Base-by-base conservation (phyloP, 1,284 basidiomycete genomes). In the Entoloma clypeatum region DNA sequence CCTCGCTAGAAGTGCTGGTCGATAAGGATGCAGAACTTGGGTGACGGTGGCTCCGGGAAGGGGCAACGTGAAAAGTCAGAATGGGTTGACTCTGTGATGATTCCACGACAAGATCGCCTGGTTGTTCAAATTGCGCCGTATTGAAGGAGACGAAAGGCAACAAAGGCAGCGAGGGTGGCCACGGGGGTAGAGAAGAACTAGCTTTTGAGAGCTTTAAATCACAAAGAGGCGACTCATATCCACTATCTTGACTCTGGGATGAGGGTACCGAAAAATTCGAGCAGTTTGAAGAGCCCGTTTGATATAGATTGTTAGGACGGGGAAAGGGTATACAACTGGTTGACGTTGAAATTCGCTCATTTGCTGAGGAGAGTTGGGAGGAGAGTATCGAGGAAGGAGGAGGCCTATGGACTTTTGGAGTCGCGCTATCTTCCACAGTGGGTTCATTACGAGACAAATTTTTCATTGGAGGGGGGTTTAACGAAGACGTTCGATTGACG, bases 11-110 rank as follows among this genome's bases (percentile, higher is more conserved):
- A 8, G 37, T 34, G 22, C 24, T 28, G 7, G 24, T 26, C 5
- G 34, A 45, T 8, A 21, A 5, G 31, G 31, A 39, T 24, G 16
- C 26, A 11, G 29, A 11, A 22, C 26, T 9, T 14, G 3, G 19
- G 13, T 10, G 47, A 25, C 19, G 17, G 27, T 34, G 31, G 7
- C 31, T 35, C 34, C 45, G 46, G 21, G 41, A 44, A 43, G 51
- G 53, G 28, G 53, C 51, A 25, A 42, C 37, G 14, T 49, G 43
- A 13, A 41, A 38, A 35, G 48, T 50, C 22, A 48, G 16, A 23
- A 55, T 29, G 37, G 46, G 43, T 30, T 54, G 54, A 24, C 39
- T 55, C 40, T 56, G 55, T 3, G 55, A 55, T 11, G 55, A 55
- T 19, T 45, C 26, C 16, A 55, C 41, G 19, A 34, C 32, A 22